Percentiles rank a stretch among this genome's conserved stretches.
Evolutionary conservation across 225 moss, liverwort and hornwort genomes (phyloP).

Genomic region (Rhytidiadelphus loreus): DNA sequence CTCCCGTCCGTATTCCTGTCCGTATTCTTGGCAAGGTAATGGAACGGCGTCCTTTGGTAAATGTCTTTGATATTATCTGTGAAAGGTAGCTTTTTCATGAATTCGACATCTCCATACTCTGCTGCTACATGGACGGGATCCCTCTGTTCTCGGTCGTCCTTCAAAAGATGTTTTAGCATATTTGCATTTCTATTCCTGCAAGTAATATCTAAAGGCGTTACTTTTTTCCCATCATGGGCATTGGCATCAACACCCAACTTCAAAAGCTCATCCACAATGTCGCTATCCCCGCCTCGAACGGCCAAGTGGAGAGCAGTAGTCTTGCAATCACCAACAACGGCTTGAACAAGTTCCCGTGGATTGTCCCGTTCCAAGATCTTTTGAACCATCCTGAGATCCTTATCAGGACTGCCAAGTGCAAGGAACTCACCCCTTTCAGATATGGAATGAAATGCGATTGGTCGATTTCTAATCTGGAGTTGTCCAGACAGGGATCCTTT

Average conservation of each 20-base stretch:
- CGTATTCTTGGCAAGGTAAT: not conserved
- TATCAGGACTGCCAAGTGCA: not conserved
- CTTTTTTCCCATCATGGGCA: fast-evolving
- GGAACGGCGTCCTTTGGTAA: not conserved
- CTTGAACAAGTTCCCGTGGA: too few relatives aligned
- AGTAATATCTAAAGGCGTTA: not conserved
- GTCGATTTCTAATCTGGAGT: not conserved
- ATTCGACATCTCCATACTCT: not conserved
- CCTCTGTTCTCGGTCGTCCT: fast-evolving
- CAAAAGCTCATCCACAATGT: not conserved
- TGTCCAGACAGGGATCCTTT: not conserved
- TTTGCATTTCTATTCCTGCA: not conserved
- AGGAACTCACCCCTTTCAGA: not conserved
- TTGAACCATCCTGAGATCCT: not conserved
- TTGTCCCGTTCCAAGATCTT: not conserved
- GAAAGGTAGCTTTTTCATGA: not conserved
- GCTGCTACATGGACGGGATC: not conserved
- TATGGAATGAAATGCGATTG: not conserved
- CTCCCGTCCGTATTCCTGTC: too few relatives aligned
- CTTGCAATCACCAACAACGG: too few relatives aligned
- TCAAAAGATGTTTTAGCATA: not conserved
- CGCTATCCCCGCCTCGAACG: fast-evolving
- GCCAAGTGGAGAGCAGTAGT: not conserved
- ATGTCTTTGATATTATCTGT: not conserved
- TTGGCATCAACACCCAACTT: not conserved